Evolutionary conservation across 225 moss, liverwort and hornwort species (phyloP).

Genomic region (Anthoceros angustus): DNA sequence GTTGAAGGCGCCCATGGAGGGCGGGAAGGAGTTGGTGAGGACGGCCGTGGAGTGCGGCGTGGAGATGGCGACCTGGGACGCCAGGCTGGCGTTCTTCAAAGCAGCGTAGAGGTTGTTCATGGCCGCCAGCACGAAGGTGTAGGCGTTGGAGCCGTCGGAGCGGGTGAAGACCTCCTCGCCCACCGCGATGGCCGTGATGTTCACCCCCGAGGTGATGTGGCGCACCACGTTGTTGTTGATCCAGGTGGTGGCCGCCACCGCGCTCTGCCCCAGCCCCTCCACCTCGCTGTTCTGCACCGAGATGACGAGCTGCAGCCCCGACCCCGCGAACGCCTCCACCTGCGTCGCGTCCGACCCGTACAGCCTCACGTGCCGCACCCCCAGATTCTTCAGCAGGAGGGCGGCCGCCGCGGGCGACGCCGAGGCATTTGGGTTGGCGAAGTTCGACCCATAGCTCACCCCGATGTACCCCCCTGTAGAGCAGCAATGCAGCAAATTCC

Average conservation of each 20-base stretch:
- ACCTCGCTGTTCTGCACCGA: slow-evolving; percentile 53
- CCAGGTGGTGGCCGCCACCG: slow-evolving; percentile 39
- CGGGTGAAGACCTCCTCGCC: slow-evolving; percentile 53
- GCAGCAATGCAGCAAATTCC: too few species aligned
- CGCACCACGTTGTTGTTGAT: slow-evolving; percentile 38
- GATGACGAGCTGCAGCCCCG: slow-evolving; percentile 44
- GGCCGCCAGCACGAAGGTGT: slow-evolving; percentile 35
- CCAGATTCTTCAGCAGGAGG: slow-evolving; percentile 34
- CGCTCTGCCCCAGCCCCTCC: slow-evolving; percentile 23
- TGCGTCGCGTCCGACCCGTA: slow-evolving; percentile 36
- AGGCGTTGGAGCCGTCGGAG: slow-evolving; percentile 4
- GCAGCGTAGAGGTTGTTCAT: slow-evolving; percentile 53
- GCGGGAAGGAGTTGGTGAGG: slow-evolving; percentile 12
- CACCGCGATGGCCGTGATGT: slow-evolving; percentile 45
- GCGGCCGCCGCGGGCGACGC: slow-evolving; percentile 32
- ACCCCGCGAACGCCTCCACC: slow-evolving; percentile 41
- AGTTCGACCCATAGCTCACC: slow-evolving; percentile 38
- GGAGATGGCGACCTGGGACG: slow-evolving; percentile 39
- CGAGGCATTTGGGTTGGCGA: slow-evolving; percentile 34
- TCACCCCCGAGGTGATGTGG: slow-evolving; percentile 24
- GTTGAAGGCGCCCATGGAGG: slow-evolving; percentile 22
- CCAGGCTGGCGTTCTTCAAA: slow-evolving; percentile 32
- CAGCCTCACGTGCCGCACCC: slow-evolving; percentile 46
- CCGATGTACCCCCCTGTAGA: slow-evolving; percentile 47
- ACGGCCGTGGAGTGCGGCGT: slow-evolving; percentile 46